phyloP scores from a whole-genome alignment of 2,329 filamentous ascomycete species.

The Coniochaeta ligniaria region DNA sequence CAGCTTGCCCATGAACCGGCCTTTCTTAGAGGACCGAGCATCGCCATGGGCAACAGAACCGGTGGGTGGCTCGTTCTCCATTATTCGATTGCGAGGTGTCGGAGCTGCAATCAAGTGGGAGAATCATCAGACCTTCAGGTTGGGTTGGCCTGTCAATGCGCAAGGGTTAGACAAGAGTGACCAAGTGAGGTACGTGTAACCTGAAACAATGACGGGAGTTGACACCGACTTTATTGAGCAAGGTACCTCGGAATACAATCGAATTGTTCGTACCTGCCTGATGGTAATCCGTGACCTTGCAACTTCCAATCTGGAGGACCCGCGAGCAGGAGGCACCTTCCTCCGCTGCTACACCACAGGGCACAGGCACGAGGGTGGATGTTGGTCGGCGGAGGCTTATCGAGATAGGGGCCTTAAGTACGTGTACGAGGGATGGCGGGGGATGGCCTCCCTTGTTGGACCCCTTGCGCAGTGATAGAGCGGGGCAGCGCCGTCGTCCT shows the following conservation, averaged over 20 bases:
- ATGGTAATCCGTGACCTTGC: neutral
- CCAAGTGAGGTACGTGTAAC: neutral
- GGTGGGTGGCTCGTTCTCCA: conserved; percentile 37
- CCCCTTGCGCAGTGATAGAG: neutral
- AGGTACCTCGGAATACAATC: no score
- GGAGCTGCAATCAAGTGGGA: conserved; percentile 3
- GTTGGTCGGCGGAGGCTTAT: neutral
- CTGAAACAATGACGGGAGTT: neutral
- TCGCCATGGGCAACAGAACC: conserved; percentile 27
- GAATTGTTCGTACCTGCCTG: neutral
- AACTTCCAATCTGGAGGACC: neutral
- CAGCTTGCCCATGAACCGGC: conserved; percentile 57
- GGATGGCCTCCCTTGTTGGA: neutral
- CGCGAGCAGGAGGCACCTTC: neutral
- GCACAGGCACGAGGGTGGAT: neutral
- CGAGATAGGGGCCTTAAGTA: neutral
- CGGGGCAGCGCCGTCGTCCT: neutral
- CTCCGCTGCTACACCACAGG: neutral
- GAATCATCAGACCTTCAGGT: conserved; percentile 8
- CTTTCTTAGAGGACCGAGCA: conserved; percentile 35
- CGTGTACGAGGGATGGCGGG: neutral
- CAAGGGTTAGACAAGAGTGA: neutral
- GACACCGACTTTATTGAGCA: no score
- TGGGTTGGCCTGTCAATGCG: neutral
- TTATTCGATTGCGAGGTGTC: conserved; percentile 17